Percentiles rank a stretch among this genome's conserved stretches.
Conservation (phyloP, 2,329 filamentous ascomycete genomes). For the Cladosporium sp. region DNA sequence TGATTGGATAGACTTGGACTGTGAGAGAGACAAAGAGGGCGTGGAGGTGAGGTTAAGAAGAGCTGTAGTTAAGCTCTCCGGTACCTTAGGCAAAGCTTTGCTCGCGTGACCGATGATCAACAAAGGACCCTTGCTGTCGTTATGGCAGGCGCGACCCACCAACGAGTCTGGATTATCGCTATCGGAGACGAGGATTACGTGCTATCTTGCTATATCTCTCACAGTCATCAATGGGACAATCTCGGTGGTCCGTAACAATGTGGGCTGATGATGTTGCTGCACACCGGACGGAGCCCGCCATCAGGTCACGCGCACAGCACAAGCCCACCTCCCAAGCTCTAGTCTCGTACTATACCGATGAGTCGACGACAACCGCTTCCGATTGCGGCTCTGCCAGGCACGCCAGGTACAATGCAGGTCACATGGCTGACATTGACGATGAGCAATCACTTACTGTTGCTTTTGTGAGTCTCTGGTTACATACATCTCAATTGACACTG, state of each 20-base stretch:
- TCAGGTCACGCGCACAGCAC: constrained; percentile 4
- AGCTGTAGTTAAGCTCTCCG: constrained; percentile 5
- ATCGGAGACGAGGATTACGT: background rate
- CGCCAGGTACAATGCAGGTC: background rate
- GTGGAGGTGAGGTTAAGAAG: constrained; percentile 2
- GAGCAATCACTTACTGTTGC: no score
- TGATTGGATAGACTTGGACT: background rate
- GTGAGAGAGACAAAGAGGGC: background rate
- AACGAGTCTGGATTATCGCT: background rate
- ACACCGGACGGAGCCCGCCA: constrained; percentile 11
- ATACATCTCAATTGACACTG: no score
- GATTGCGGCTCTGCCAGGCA: background rate
- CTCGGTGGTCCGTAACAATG: background rate
- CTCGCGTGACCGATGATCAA: constrained; percentile 13
- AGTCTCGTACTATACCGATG: constrained; percentile 7
- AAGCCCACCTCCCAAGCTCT: background rate
- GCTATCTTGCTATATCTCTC: background rate
- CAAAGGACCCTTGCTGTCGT: constrained; percentile 5
- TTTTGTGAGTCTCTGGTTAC: no score
- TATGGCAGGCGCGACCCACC: constrained; percentile 1
- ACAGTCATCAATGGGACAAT: constrained; percentile 1
- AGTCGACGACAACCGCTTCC: background rate
- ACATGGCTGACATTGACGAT: background rate
- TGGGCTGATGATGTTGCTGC: constrained; percentile 10
- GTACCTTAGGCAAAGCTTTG: constrained; percentile 4